Evolutionary conservation across 371 early-diverging fungal species (phyloP).

Genomic region (Sporodiniella umbellata): DNA sequence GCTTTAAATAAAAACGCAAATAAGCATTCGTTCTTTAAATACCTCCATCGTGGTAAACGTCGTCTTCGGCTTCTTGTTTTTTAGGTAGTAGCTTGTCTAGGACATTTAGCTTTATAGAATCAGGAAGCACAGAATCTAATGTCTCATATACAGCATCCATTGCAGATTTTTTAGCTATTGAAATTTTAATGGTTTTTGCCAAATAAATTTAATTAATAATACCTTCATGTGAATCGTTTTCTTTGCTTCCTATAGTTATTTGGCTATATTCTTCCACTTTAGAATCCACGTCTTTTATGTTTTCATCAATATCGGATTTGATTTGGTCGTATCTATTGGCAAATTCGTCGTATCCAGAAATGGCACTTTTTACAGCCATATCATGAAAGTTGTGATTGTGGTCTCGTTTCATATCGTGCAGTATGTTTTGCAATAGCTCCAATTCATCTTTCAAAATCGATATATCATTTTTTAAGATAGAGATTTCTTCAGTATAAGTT

Average conservation of each 20-base stretch:
- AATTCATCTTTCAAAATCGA: constrained; percentile 31
- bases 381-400: constrained; percentile 81
- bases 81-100: constrained; percentile 10
- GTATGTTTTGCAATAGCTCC: constrained; percentile 33
- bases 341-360: constrained; percentile 62
- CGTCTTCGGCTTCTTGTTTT: neutral
- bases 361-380: constrained; percentile 66
- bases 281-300: constrained; percentile 12
- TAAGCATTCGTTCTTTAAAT: neutral
- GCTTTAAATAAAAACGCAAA: too few relatives aligned
- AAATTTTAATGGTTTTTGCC: neutral
- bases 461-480: constrained; percentile 33
- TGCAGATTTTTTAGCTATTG: constrained; percentile 10
- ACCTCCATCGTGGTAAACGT: constrained; percentile 12
- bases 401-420: constrained; percentile 61
- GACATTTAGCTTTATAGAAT: constrained; percentile 6
- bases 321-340: constrained; percentile 28
- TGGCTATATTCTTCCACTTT: constrained; percentile 8
- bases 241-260: constrained; percentile 13
- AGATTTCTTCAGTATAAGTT: constrained; percentile 19
- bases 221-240: neutral
- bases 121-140: constrained; percentile 19
- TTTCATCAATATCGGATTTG: constrained; percentile 24
- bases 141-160: constrained; percentile 11
- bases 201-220: neutral